Conservation (phyloP, 2,329 filamentous ascomycete species). For the Colletotrichum spinosum region DNA sequence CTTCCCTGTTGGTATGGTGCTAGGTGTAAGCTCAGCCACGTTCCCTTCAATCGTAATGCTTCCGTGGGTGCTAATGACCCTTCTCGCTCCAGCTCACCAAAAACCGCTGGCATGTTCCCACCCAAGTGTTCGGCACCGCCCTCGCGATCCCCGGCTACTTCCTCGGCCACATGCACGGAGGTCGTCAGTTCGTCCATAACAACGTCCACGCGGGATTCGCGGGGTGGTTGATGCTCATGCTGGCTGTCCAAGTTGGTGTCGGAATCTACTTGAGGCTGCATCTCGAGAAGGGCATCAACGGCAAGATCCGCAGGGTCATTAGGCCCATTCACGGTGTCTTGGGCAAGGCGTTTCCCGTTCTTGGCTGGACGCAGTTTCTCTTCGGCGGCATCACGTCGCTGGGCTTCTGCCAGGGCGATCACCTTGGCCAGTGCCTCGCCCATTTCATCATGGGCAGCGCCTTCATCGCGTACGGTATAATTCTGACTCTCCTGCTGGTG, state of each 20-base stretch:
- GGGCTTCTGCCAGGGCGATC: conserved; percentile 93
- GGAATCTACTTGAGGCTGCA: conserved; percentile 92
- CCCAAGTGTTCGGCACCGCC: conserved; percentile 79
- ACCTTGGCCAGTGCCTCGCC: conserved; percentile 90
- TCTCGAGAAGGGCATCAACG: conserved; percentile 85
- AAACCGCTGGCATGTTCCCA: conserved; percentile 93
- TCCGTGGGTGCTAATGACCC: neutral
- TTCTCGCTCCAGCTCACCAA: conserved; percentile 75
- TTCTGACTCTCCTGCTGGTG: conserved; percentile 86
- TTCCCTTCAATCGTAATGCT: too few species aligned
- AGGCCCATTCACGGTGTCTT: conserved; percentile 82
- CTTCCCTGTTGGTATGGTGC: conserved; percentile 94
- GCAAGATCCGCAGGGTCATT: conserved; percentile 77
- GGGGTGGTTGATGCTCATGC: conserved; percentile 81
- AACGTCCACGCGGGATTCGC: conserved; percentile 89
- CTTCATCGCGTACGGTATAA: conserved; percentile 92
- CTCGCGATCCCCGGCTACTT: conserved; percentile 89
- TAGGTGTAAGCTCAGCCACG: conserved; percentile 73
- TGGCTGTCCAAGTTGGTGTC: conserved; percentile 80
- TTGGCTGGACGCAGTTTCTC: conserved; percentile 93
- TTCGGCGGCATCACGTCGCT: conserved; percentile 94
- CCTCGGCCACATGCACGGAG: conserved; percentile 90
- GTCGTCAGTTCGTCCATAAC: conserved; percentile 79
- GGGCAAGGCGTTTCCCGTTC: conserved; percentile 87
- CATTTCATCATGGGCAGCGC: conserved; percentile 99